phyloP scores from a whole-genome alignment of 2,329 filamentous ascomycete genomes.

The Bisporella sp. region DNA sequence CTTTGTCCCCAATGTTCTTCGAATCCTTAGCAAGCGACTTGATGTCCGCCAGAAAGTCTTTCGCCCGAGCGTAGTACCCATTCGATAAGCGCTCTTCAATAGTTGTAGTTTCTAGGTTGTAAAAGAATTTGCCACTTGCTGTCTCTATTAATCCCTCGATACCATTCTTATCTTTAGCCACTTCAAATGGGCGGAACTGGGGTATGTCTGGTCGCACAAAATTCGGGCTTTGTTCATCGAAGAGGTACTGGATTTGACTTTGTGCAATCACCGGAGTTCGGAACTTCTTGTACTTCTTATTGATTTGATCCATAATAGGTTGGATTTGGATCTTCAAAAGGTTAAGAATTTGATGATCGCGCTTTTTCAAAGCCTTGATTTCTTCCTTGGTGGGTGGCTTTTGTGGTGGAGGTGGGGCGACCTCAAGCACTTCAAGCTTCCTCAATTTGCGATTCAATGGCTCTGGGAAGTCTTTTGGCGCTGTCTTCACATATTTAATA shows the following conservation, averaged over 20 bases:
- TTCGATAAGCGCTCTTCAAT: slow-evolving; percentile 97
- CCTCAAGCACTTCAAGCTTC: slow-evolving; percentile 66
- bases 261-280: slow-evolving; percentile 72
- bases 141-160: slow-evolving; percentile 70
- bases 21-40: slow-evolving; percentile 80
- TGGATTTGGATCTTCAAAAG: slow-evolving; percentile 82
- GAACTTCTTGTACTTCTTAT: slow-evolving; percentile 83
- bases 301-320: slow-evolving; percentile 96
- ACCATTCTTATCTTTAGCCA: slow-evolving; percentile 72
- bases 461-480: slow-evolving; percentile 81
- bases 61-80: slow-evolving; percentile 86
- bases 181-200: slow-evolving; percentile 69
- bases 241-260: slow-evolving; percentile 69
- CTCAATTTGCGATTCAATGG: slow-evolving; percentile 81
- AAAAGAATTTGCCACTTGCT: slow-evolving; percentile 77
- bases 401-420: slow-evolving; percentile 66
- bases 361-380: slow-evolving; percentile 70
- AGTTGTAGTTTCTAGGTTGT: slow-evolving; percentile 86
- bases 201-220: slow-evolving; percentile 46
- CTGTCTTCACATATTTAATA: slow-evolving; percentile 68
- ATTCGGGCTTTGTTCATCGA: slow-evolving; percentile 74
- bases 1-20: slow-evolving; percentile 72
- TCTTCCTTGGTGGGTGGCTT: slow-evolving; percentile 68
- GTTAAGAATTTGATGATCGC: slow-evolving; percentile 79
- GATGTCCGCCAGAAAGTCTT: slow-evolving; percentile 85